These are phyloP conservation scores for Sanghuangporus weigelae DNA, from an alignment of 1,284 basidiomycete genomes.

Conservation along the genomic window DNA sequence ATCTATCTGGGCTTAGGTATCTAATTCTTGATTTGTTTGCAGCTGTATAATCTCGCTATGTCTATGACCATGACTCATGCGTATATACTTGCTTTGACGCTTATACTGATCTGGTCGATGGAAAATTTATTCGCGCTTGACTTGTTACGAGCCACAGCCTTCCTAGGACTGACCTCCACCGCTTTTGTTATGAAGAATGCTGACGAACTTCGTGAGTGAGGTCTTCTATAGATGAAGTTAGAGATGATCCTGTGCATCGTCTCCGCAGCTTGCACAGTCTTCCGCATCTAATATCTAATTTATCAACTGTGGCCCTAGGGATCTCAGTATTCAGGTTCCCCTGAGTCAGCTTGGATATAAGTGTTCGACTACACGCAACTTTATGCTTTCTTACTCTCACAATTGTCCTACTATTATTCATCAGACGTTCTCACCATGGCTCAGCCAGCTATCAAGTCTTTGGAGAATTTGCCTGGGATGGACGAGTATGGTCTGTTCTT, in stretches of 20 bases:
- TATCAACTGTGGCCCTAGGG: not conserved
- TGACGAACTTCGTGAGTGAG: too few species aligned
- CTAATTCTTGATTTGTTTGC: not conserved
- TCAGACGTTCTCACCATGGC: not conserved
- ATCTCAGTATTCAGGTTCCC: not conserved
- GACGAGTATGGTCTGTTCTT: constrained; percentile 8
- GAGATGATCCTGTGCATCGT: not conserved
- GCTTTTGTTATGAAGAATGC: too few species aligned
- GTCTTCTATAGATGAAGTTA: not conserved
- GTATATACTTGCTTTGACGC: too few species aligned
- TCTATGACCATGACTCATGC: too few species aligned
- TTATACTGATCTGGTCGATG: too few species aligned
- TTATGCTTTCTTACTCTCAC: not conserved
- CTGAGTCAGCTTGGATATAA: not conserved
- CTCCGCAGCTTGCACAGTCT: not conserved
- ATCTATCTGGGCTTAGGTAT: not conserved
- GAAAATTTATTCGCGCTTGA: too few species aligned
- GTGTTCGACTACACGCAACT: not conserved
- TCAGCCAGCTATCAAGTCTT: not conserved
- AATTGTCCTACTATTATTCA: not conserved
- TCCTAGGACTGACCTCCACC: too few species aligned
- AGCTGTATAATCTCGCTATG: not conserved
- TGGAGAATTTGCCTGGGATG: constrained; percentile 1
- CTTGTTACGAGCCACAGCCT: too few species aligned
- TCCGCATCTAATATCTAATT: not conserved